These are phyloP conservation scores for Carex kokanica DNA, from an alignment of 176 grass and related monocot genomes.

Conservation along the genomic window DNA sequence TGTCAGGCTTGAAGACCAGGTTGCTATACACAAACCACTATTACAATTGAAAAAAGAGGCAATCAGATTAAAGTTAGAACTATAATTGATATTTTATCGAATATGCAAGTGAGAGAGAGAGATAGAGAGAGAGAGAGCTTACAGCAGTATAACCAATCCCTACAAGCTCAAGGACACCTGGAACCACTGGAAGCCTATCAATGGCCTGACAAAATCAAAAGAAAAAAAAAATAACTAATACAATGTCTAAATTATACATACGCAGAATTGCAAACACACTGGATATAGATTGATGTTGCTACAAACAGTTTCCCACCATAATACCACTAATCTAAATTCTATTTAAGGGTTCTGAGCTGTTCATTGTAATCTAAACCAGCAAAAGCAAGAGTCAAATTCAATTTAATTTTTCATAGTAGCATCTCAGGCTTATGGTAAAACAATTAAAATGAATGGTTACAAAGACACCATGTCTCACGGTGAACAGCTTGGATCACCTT, in stretches of 20 bases:
- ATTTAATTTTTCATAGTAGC: not conserved
- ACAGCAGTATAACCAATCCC: constrained; percentile 89
- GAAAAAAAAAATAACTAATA: not conserved
- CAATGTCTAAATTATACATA: not conserved
- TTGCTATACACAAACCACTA: constrained; percentile 98
- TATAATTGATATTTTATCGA: not conserved
- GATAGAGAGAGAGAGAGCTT: constrained; percentile 26
- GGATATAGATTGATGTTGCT: not conserved
- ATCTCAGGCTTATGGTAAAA: not conserved
- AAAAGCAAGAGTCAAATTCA: not conserved
- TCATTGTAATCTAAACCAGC: not conserved
- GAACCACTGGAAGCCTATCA: constrained; percentile 78
- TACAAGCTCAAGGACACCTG: constrained; percentile 76
- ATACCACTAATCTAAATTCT: not conserved
- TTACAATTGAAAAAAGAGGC: constrained; percentile 30
- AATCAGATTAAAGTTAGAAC: not conserved
- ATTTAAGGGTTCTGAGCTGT: not conserved
- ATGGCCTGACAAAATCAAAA: constrained; percentile 40
- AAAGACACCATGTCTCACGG: not conserved
- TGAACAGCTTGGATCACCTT: not conserved
- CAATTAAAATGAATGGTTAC: not conserved
- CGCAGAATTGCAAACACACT: not conserved
- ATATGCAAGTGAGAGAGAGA: constrained; percentile 19
- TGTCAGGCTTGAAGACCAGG: constrained; percentile 84
- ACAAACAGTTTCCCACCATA: not conserved